These are phyloP conservation scores for Histomonas meleagridis DNA, from an alignment of 208 protist species.

Conservation along the genomic window DNA sequence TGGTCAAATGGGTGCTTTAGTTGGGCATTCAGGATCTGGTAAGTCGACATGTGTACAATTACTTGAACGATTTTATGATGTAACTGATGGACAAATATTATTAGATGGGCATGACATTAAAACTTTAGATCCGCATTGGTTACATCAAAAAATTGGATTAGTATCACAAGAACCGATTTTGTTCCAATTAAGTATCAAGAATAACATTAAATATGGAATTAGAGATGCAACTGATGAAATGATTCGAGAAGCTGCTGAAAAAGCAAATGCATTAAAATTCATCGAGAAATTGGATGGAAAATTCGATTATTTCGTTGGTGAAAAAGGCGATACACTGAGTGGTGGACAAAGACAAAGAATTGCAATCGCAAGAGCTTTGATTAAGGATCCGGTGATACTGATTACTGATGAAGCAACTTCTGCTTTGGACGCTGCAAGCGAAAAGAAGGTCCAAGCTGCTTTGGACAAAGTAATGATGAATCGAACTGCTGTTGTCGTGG, in stretches of 20 bases:
- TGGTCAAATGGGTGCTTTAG: constrained; percentile 37
- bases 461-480: not conserved
- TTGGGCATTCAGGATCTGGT: constrained; percentile 41
- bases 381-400: not conserved
- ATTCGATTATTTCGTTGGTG: not conserved
- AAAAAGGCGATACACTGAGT: not conserved
- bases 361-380: not conserved
- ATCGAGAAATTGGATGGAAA: not conserved
- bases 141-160: constrained; percentile 71
- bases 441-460: not conserved
- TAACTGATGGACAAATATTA: constrained; percentile 64
- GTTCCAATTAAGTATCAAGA: constrained; percentile 58
- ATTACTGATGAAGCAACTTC: not conserved
- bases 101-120: constrained; percentile 74
- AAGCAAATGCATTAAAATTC: not conserved
- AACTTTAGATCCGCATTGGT: constrained; percentile 60
- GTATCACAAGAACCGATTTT: constrained; percentile 83
- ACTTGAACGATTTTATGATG: constrained; percentile 80
- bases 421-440: not conserved
- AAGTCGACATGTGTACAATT: constrained; percentile 56
- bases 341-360: constrained; percentile 18
- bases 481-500: not conserved
- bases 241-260: not conserved
- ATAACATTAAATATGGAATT: constrained; percentile 54
- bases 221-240: constrained; percentile 15